These are phyloP conservation scores for Moesziomyces sp. DNA, from an alignment of 1,284 basidiomycete genomes.

Conservation along the genomic window DNA sequence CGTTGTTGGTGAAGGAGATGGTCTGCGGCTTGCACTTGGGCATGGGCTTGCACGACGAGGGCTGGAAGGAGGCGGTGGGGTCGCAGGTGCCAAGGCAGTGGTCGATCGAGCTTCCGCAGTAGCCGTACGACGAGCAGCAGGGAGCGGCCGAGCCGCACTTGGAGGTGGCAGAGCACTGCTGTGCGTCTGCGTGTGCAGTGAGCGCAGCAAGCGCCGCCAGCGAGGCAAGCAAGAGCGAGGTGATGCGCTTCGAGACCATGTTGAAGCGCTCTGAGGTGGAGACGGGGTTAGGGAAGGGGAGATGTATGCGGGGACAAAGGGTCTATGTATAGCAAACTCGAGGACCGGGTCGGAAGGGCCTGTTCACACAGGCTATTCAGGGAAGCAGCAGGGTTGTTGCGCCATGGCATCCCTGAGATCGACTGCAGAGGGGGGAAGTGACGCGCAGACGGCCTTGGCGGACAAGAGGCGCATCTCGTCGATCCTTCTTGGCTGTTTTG, in stretches of 20 bases:
- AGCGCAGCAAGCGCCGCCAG: slow-evolving; percentile 17
- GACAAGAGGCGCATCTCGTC: neutral
- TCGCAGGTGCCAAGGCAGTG: slow-evolving; percentile 51
- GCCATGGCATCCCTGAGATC: neutral
- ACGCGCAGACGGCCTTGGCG: neutral
- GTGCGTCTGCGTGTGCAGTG: slow-evolving; percentile 10
- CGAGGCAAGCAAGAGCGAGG: slow-evolving; percentile 18
- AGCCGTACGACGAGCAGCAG: slow-evolving; percentile 43
- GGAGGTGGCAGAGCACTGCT: slow-evolving; percentile 23
- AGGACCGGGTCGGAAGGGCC: neutral
- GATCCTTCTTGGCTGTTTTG: neutral
- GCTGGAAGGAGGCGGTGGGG: slow-evolving; percentile 33
- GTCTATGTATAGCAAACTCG: neutral
- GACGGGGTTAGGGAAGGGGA: neutral
- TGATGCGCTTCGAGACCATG: slow-evolving; percentile 17
- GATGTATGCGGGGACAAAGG: slow-evolving; percentile 5
- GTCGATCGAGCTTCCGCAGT: slow-evolving; percentile 30
- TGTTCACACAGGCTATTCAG: no score
- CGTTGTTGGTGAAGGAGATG: slow-evolving; percentile 47
- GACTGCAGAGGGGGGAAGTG: neutral
- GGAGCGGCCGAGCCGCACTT: slow-evolving; percentile 31
- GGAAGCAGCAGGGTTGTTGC: no score
- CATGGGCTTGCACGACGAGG: slow-evolving; percentile 45
- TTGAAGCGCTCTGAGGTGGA: neutral
- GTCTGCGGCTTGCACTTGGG: slow-evolving; percentile 47